These are phyloP conservation scores for Aspergillus sparsus DNA, from an alignment of 495 filamentous ascomycete species.

Conservation along the genomic window DNA sequence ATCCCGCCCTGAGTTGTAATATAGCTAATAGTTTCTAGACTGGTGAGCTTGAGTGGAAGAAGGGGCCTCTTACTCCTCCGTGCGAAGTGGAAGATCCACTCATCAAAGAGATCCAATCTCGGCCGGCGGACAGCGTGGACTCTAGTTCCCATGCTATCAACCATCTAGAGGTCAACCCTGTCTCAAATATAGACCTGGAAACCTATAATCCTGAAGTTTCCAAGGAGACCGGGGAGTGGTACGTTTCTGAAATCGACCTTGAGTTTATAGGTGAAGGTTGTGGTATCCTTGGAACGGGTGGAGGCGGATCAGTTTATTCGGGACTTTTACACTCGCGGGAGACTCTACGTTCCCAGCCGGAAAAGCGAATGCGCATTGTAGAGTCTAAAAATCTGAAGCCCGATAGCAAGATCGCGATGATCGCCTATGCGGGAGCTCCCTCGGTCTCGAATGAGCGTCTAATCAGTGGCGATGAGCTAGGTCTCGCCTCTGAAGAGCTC, in stretches of 20 bases:
- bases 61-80: not conserved
- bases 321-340: not conserved
- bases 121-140: not conserved
- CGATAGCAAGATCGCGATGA: not conserved
- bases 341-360: not conserved
- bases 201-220: not conserved
- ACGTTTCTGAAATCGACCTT: conserved; percentile 59
- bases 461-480: not conserved
- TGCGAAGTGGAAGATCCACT: not conserved
- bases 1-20: not conserved
- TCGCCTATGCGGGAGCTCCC: not conserved
- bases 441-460: not conserved
- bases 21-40: not conserved
- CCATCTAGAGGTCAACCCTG: not conserved
- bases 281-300: conserved; percentile 61
- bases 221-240: conserved; percentile 33
- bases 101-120: not conserved
- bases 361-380: not conserved
- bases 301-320: conserved; percentile 42
- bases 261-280: conserved; percentile 59
- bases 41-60: not conserved
- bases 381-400: not conserved
- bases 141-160: not conserved
- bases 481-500: not conserved
- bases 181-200: not conserved